Conservation (phyloP, 2,329 filamentous ascomycete genomes). For the Phoma herbarum region DNA sequence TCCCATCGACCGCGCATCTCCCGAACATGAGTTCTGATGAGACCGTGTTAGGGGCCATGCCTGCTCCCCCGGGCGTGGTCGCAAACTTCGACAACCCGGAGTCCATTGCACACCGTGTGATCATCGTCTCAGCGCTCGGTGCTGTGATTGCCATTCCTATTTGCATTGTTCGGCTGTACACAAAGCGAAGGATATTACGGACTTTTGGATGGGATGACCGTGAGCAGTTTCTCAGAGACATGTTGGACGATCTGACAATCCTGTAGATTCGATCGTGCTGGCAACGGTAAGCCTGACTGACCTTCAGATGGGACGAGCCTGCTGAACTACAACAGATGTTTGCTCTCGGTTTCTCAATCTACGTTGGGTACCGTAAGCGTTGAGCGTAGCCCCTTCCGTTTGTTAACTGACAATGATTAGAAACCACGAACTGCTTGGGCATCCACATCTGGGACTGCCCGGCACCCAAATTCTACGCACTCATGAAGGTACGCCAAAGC, state of each 20-base stretch:
- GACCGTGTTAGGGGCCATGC: conserved; percentile 8
- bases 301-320: neutral
- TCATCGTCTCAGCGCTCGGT: conserved; percentile 23
- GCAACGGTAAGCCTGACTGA: conserved; percentile 16
- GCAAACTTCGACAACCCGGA: conserved; percentile 20
- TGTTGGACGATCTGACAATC: neutral
- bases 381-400: neutral
- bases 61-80: conserved; percentile 9
- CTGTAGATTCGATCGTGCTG: conserved; percentile 19
- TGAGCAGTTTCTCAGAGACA: neutral
- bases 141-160: conserved; percentile 24
- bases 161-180: conserved; percentile 25
- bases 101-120: conserved; percentile 28
- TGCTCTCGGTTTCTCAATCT: conserved; percentile 24
- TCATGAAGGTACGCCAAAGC: conserved; percentile 27
- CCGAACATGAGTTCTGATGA: conserved; percentile 4
- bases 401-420: conserved; percentile 9
- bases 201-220: conserved; percentile 27
- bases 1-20: neutral
- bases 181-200: conserved; percentile 25
- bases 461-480: conserved; percentile 16
- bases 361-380: conserved; percentile 22
- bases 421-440: conserved; percentile 29
- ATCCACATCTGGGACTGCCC: conserved; percentile 27
- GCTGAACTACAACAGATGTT: conserved; percentile 16